phyloP scores from a whole-genome alignment of 352 stramenopile species.

The Pilasporangium apinafurcum region DNA sequence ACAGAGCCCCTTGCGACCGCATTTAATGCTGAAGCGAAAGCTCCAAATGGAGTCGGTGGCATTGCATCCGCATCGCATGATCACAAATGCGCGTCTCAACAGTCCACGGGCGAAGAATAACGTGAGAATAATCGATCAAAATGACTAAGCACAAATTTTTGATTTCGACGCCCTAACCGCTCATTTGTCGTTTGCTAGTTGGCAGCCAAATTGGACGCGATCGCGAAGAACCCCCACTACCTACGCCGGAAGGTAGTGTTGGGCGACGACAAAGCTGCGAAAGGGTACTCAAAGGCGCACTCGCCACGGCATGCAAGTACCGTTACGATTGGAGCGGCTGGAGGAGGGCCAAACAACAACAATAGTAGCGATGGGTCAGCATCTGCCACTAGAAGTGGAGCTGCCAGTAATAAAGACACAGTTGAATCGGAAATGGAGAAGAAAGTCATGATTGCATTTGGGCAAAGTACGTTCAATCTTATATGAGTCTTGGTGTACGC shows the following conservation, averaged over 20 bases:
- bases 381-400: background rate
- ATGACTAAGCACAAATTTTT: background rate
- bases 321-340: background rate
- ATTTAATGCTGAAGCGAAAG: constrained; percentile 5
- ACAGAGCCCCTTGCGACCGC: background rate
- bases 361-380: background rate
- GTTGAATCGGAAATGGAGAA: constrained; percentile 20
- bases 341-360: no score
- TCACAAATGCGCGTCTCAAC: constrained; percentile 1
- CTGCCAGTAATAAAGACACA: constrained; percentile 4
- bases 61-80: constrained; percentile 2
- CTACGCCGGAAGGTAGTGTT: constrained; percentile 56
- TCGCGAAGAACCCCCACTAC: constrained; percentile 47
- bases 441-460: constrained; percentile 43
- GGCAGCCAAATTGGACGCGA: constrained; percentile 49
- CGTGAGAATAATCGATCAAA: no score
- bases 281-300: constrained; percentile 1
- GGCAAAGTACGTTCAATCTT: constrained; percentile 28
- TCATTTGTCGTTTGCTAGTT: constrained; percentile 14
- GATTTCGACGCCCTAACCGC: background rate
- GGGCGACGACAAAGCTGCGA: constrained; percentile 21
- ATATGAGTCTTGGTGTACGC: background rate
- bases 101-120: constrained; percentile 11
- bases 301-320: constrained; percentile 14
- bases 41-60: constrained; percentile 9